Evolutionary conservation across 139 green algal species (phyloP).

Genomic region (Micractinium sp.): DNA sequence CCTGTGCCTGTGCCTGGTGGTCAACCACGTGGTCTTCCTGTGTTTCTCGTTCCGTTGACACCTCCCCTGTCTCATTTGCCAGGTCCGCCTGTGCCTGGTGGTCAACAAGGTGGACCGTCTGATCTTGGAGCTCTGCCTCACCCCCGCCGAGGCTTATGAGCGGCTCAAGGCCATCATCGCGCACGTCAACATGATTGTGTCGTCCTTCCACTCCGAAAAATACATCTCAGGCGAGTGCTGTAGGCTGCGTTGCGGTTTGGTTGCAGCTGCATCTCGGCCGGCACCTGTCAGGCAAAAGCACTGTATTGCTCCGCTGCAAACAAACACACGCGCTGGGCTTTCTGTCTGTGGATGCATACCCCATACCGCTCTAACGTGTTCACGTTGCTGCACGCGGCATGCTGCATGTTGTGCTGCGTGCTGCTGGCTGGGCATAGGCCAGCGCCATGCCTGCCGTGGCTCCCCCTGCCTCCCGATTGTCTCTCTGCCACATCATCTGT

Average conservation of each 20-base stretch:
- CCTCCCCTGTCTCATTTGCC: too few species aligned
- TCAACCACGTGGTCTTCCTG: conserved; percentile 92
- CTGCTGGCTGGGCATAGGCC: too few species aligned
- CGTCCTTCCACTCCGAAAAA: conserved; percentile 84
- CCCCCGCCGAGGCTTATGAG: conserved; percentile 81
- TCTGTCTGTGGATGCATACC: too few species aligned
- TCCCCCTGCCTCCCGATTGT: too few species aligned
- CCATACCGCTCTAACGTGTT: too few species aligned
- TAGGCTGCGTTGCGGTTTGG: background rate
- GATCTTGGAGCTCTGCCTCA: conserved; percentile 86
- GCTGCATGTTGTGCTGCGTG: too few species aligned
- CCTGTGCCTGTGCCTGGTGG: background rate
- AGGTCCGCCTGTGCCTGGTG: conserved; percentile 85
- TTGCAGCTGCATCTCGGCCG: background rate
- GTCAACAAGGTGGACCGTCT: conserved; percentile 99
- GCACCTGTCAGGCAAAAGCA: too few species aligned
- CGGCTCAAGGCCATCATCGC: conserved; percentile 83
- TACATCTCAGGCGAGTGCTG: conserved; percentile 43
- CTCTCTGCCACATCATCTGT: too few species aligned
- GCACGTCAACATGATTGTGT: conserved; percentile 96
- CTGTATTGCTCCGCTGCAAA: too few species aligned
- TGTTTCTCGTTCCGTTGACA: too few species aligned
- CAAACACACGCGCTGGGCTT: too few species aligned
- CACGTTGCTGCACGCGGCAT: background rate
- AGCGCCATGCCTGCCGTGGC: too few species aligned